A percentile compares a stretch with the other conserved stretches of the same genome.
These are phyloP conservation scores for Podaxis rugospora DNA, from an alignment of 768 basidiomycete genomes.

Conservation along the genomic window DNA sequence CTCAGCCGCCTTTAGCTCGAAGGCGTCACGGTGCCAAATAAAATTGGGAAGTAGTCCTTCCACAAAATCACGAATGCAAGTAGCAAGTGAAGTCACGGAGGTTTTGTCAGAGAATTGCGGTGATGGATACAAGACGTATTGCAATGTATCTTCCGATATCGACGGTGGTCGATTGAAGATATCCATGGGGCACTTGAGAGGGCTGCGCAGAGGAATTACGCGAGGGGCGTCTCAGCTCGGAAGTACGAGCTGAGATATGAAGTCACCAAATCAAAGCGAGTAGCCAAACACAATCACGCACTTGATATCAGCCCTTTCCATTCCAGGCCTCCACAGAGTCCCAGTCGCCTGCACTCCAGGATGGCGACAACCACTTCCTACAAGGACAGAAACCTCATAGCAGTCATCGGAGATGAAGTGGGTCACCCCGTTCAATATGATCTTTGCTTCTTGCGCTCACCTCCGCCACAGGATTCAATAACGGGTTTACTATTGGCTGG, in stretches of 20 bases:
- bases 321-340: not conserved
- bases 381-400: slow-evolving; percentile 85
- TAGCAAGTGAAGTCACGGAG: slow-evolving; percentile 60
- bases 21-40: slow-evolving; percentile 82
- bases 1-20: slow-evolving; percentile 67
- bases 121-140: slow-evolving; percentile 69
- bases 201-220: not conserved
- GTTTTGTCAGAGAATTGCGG: slow-evolving; percentile 48
- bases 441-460: slow-evolving; percentile 8
- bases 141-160: slow-evolving; percentile 83
- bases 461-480: slow-evolving; percentile 76
- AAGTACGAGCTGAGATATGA: not conserved
- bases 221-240: not conserved
- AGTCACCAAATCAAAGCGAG: not conserved
- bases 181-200: slow-evolving; percentile 37
- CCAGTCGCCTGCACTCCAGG: slow-evolving; percentile 7
- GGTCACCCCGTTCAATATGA: slow-evolving; percentile 11
- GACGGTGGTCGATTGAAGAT: slow-evolving; percentile 72
- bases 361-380: slow-evolving; percentile 54
- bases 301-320: slow-evolving; percentile 1
- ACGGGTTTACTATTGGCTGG: slow-evolving; percentile 95
- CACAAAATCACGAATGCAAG: slow-evolving; percentile 58
- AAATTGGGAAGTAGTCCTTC: slow-evolving; percentile 53
- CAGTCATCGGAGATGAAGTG: slow-evolving; percentile 98
- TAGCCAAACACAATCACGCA: slow-evolving; percentile 10